Conservation (phyloP, 306 rosid genomes). For the Begonia fuchsioides region DNA sequence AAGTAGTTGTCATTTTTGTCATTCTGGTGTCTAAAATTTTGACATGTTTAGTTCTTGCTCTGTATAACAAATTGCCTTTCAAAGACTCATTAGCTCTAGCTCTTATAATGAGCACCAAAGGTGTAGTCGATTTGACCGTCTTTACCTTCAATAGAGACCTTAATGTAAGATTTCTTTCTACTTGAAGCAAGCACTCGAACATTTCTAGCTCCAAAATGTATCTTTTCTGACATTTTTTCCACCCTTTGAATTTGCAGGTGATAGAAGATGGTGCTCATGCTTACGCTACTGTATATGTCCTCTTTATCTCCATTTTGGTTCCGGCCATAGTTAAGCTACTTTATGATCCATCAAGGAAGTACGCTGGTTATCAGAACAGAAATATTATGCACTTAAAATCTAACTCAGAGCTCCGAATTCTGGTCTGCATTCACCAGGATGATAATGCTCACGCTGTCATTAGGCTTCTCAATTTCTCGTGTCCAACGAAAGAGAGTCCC, state of each 20-base stretch:
- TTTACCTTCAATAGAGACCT: constrained; percentile 6
- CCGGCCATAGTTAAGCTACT: constrained; percentile 20
- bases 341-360: constrained; percentile 39
- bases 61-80: constrained; percentile 23
- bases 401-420: constrained; percentile 31
- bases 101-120: constrained; percentile 43
- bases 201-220: background rate
- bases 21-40: constrained; percentile 10
- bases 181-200: too few relatives aligned
- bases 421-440: constrained; percentile 24
- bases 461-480: constrained; percentile 29
- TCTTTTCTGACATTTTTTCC: background rate
- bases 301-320: constrained; percentile 13
- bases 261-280: constrained; percentile 1
- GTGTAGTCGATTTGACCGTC: constrained; percentile 25
- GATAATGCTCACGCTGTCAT: constrained; percentile 20
- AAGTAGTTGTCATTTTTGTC: background rate
- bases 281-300: constrained; percentile 8
- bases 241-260: constrained; percentile 19
- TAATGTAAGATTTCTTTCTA: constrained; percentile 9
- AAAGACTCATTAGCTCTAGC: constrained; percentile 30
- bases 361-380: constrained; percentile 30
- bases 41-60: constrained; percentile 9
- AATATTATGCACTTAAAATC: constrained; percentile 18
- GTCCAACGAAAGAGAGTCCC: constrained; percentile 29